Evolutionary conservation across 2,329 filamentous ascomycete species (phyloP), one percentile per base, ranked within the genome.

Genomic region (Aquanectria penicillioides): DNA sequence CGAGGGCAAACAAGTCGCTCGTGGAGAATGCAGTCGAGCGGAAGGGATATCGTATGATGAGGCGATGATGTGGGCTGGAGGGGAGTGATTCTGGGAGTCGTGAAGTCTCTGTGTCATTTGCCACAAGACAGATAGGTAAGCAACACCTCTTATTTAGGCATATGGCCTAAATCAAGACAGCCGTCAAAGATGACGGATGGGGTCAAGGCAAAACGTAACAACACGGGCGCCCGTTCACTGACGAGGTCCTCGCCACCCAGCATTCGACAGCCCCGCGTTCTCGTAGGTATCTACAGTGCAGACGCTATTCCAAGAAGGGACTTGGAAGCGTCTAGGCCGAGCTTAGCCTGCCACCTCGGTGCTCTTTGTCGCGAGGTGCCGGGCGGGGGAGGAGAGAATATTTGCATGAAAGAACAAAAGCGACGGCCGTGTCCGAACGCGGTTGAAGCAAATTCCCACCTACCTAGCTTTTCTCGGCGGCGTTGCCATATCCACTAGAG

Each of bases 321-420:
- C 36, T 41, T 13, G 5, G 38, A 37, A 22, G 15, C 28, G n/a
- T 10, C 23, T 29, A 43, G 57, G 38, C 56, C 58, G 55, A 47
- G 25, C 50, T 59, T 37, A 43, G 23, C 18, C 25, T 26, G 15
- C 43, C 57, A 44, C 55, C 68, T 70, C 68, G 68, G 68, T 28
- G 34, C 55, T 22, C 36, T 68, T 69, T 70, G 34, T 60, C 57
- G 64, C 68, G 68, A 69, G 51, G 38, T 59, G 37, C 67, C 65
- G 65, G 64, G 66, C 64, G 54, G 64, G 51, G 56, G 13, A 40
- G 38, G 23, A 12, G n/a, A 9, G 29, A 22, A 41, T 51, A 46
- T 40, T 40, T 13, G 28, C 41, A n/a, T 22, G 4, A 29, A 9
- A 59, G 25, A 34, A 28, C 41, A 38, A 53, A 36, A 56, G 8